A percentile compares a stretch with the other conserved stretches of the same genome.
These are phyloP conservation scores for Coelastrella sp. DNA, from an alignment of 139 green algal species.

Conservation along the genomic window DNA sequence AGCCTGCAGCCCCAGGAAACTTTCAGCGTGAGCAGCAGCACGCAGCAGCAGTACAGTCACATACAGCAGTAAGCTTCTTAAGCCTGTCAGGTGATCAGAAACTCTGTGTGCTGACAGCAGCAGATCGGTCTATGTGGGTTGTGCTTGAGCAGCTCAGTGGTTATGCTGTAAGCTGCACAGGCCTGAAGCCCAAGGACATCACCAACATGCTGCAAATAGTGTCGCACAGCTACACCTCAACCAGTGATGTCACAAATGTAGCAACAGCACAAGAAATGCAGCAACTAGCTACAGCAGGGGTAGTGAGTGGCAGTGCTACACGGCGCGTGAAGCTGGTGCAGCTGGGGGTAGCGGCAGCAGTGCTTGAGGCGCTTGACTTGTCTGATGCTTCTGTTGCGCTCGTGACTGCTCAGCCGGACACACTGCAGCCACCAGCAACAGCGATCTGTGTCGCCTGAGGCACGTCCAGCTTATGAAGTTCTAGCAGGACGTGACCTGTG, in stretches of 20 bases:
- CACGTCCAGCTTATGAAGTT: too few species aligned
- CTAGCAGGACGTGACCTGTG: too few species aligned
- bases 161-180: background rate
- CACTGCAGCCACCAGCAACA: too few species aligned
- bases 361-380: background rate
- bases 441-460: too few species aligned
- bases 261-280: background rate
- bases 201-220: background rate
- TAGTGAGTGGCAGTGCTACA: background rate
- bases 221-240: background rate
- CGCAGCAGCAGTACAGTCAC: too few species aligned
- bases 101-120: background rate
- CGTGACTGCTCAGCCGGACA: background rate
- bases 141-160: background rate
- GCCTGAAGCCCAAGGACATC: background rate
- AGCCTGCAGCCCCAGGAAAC: too few species aligned
- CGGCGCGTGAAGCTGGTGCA: background rate
- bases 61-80: too few species aligned
- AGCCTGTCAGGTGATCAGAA: background rate
- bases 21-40: too few species aligned
- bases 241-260: background rate
- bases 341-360: background rate
- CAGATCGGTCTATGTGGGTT: background rate
- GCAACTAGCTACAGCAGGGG: background rate
- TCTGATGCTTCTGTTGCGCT: background rate